Base-by-base conservation (phyloP, 306 rosid genomes). In the Rosa chinensis region DNA sequence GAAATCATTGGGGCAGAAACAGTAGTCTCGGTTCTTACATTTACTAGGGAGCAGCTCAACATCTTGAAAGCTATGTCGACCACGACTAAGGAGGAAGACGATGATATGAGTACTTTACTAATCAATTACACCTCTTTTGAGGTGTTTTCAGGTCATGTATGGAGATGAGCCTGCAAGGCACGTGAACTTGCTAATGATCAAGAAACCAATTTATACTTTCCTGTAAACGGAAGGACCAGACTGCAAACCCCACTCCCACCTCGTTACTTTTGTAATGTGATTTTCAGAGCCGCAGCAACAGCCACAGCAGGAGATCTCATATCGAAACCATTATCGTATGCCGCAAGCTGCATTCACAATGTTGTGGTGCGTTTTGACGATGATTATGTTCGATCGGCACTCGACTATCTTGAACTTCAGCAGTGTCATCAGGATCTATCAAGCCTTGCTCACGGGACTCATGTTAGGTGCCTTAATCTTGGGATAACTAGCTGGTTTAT, bases 221-320 rank as follows among this genome's bases (percentile, higher is more conserved):
- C 93, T 21, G 90, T 92, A 4, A 96, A 92, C 78, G 97, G 96
- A 67, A 73, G 98, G 84, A 53, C 91, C 18, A 90, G 96, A 78
- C 50, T 94, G 81, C 84, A 79, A 40, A 1, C 32, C 32, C 32
- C 32, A 0, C 98, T 50, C n/a, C 56, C 56, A 4, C 56, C 56
- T 50, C n/a, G 56, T 4, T 50, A 50, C 56, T 50, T 50, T 4
- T n/a, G 56, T 5, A 50, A 50, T 4, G 56, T 50, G 18, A 4
- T 50, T 5, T 50, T 50, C 56, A 3, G 20, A 16, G 4, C 6
- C 1, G 5, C 56, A 5, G 6, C 56, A 16, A 50, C n/a, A 3
- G 56, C 56, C 56, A 1, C 14, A 50, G 56, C 20, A 4, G 56
- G 50, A 28, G 72, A 87, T 67, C 86, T 92, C 42, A 82, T 76